A percentile compares a stretch with the other conserved stretches of the same genome.
Evolutionary conservation across 305 asterid species (phyloP).

Genomic region (Euphrasia arctica): DNA sequence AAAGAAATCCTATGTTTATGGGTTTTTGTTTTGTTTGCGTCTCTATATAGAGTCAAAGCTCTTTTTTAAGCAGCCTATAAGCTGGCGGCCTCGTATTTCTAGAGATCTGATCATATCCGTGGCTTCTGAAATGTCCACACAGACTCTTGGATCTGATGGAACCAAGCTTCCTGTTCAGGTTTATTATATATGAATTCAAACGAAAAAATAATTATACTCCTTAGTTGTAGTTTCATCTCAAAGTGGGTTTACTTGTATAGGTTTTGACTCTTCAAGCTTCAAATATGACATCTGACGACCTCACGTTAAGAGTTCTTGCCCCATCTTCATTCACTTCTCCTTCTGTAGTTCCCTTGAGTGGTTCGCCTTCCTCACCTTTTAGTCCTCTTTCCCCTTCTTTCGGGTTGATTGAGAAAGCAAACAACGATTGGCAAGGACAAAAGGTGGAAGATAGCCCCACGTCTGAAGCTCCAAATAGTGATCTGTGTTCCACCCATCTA

Average conservation of each 20-base stretch:
- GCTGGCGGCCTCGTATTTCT: constrained; percentile 91
- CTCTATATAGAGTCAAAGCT: constrained; percentile 73
- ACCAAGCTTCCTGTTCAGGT: constrained; percentile 94
- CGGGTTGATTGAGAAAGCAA: constrained; percentile 39
- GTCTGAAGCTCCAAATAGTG: constrained; percentile 66
- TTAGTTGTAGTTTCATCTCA: constrained; percentile 30
- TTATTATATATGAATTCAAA: constrained; percentile 32
- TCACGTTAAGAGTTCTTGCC: constrained; percentile 91
- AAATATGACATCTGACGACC: constrained; percentile 82
- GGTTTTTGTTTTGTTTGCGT: constrained; percentile 23
- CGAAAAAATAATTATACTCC: background rate
- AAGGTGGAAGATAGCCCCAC: constrained; percentile 41
- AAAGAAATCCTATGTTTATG: constrained; percentile 18
- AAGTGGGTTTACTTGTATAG: constrained; percentile 46
- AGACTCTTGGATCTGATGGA: constrained; percentile 66
- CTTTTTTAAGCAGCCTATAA: constrained; percentile 87
- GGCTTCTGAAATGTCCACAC: constrained; percentile 86
- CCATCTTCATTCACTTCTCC: constrained; percentile 96
- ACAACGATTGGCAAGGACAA: constrained; percentile 39
- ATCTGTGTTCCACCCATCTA: constrained; percentile 85
- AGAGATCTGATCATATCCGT: constrained; percentile 96
- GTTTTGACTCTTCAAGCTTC: constrained; percentile 95
- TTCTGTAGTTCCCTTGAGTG: constrained; percentile 74
- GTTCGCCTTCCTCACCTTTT: constrained; percentile 45
- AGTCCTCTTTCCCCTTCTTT: constrained; percentile 38